Conservation (phyloP, 202 grass and related monocot species). For the Saccharum hybrid region DNA sequence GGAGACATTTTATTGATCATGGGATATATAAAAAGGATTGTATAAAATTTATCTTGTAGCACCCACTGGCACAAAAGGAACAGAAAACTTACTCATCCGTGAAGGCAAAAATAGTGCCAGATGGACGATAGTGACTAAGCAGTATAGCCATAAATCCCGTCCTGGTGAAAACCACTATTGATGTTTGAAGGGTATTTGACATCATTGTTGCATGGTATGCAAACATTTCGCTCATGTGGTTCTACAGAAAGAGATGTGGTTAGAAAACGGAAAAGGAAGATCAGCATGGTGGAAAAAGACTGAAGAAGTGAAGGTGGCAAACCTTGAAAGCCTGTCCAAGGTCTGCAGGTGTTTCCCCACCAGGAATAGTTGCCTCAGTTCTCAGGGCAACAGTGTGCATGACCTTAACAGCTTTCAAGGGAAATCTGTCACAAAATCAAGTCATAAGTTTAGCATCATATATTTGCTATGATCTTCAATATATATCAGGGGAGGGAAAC, state of each 20-base stretch:
- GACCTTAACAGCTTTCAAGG: slow-evolving; percentile 99
- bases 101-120: slow-evolving; percentile 99
- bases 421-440: slow-evolving; percentile 65
- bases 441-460: slow-evolving; percentile 12
- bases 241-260: slow-evolving; percentile 49
- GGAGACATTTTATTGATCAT: slow-evolving; percentile 18
- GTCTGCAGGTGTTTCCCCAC: slow-evolving; percentile 71
- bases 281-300: slow-evolving; percentile 19
- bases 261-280: slow-evolving; percentile 34
- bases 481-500: slow-evolving; percentile 11
- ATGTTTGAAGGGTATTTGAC: slow-evolving; percentile 92
- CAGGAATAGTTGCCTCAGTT: slow-evolving; percentile 83
- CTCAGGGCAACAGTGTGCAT: slow-evolving; percentile 96
- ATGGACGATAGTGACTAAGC: slow-evolving; percentile 91
- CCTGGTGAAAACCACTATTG: slow-evolving; percentile 98
- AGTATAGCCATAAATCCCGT: slow-evolving; percentile 96
- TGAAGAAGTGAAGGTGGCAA: slow-evolving; percentile 3
- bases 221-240: slow-evolving; percentile 98
- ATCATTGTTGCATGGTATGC: slow-evolving; percentile 99
- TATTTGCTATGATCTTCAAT: not conserved
- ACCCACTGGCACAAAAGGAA: slow-evolving; percentile 34
- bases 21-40: not conserved
- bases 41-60: not conserved
- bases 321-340: slow-evolving; percentile 94
- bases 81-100: slow-evolving; percentile 77